These are phyloP conservation scores for Berkeleyomyces basicola DNA, from an alignment of 2,329 filamentous ascomycete genomes.

Conservation along the genomic window DNA sequence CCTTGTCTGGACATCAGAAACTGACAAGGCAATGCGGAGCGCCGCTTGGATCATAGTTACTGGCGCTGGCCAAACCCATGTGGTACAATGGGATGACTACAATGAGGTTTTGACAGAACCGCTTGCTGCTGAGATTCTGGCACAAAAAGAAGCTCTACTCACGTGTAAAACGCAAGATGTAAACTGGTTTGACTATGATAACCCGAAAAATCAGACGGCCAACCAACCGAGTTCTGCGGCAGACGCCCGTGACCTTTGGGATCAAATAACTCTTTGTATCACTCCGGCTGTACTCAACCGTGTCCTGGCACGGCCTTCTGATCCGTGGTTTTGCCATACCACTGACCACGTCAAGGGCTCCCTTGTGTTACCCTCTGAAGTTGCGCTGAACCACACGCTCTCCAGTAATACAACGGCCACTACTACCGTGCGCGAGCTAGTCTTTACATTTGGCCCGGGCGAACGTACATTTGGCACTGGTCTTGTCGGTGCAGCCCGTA, in stretches of 20 bases:
- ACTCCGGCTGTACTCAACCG: slow-evolving; percentile 28
- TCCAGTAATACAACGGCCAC: slow-evolving; percentile 20
- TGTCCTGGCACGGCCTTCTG: slow-evolving; percentile 27
- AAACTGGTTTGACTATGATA: slow-evolving; percentile 29
- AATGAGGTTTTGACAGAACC: slow-evolving; percentile 38
- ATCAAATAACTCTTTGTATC: slow-evolving; percentile 33
- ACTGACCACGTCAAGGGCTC: slow-evolving; percentile 34
- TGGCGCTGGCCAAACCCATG: slow-evolving; percentile 22
- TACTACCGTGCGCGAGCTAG: slow-evolving; percentile 24
- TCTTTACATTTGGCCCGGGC: slow-evolving; percentile 30
- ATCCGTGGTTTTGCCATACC: slow-evolving; percentile 37
- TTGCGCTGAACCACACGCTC: slow-evolving; percentile 26
- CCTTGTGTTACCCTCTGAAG: slow-evolving; percentile 22
- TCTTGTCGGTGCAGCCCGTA: slow-evolving; percentile 23
- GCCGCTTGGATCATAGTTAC: slow-evolving; percentile 40
- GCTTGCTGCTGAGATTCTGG: slow-evolving; percentile 22
- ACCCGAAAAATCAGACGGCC: slow-evolving; percentile 18
- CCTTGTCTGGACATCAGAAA: slow-evolving; percentile 41
- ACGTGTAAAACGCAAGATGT: not conserved
- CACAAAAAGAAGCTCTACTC: not conserved
- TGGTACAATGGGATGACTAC: slow-evolving; percentile 39
- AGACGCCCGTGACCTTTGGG: slow-evolving; percentile 29
- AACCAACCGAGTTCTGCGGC: slow-evolving; percentile 17
- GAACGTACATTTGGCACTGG: slow-evolving; percentile 27
- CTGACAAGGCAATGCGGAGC: slow-evolving; percentile 31